Conservation (phyloP, 345 rosid genomes). For the Triadica sebifera region DNA sequence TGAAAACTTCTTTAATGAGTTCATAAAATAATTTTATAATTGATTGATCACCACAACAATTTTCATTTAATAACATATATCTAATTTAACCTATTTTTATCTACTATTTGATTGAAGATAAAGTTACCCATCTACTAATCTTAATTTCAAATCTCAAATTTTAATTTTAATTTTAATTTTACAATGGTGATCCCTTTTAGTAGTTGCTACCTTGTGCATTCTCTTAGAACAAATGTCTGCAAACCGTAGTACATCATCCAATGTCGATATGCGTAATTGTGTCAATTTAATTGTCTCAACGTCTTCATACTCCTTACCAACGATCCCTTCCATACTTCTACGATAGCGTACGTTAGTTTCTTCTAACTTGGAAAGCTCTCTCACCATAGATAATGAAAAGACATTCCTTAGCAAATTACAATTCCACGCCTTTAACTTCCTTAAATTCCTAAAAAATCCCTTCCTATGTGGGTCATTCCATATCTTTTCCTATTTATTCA, state of each 20-base stretch:
- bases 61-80: too few species aligned
- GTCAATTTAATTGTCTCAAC: not conserved
- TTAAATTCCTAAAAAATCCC: slow-evolving; percentile 18
- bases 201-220: too few species aligned
- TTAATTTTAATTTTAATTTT: too few species aligned
- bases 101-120: too few species aligned
- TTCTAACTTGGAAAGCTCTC: slow-evolving; percentile 13
- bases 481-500: slow-evolving; percentile 16
- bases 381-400: slow-evolving; percentile 15
- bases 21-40: too few species aligned
- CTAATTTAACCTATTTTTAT: too few species aligned
- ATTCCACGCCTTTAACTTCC: not conserved
- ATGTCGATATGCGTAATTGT: not conserved
- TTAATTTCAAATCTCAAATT: too few species aligned
- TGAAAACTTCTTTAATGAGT: too few species aligned
- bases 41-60: too few species aligned
- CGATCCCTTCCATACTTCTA: slow-evolving; percentile 1
- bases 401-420: slow-evolving; percentile 22
- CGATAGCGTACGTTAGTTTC: slow-evolving; percentile 15
- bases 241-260: slow-evolving; percentile 6
- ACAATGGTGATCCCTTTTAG: too few species aligned
- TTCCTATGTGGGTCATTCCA: not conserved
- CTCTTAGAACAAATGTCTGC: not conserved
- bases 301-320: not conserved
- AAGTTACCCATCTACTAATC: too few species aligned